Evolutionary conservation across 2,329 filamentous ascomycete species (phyloP), one percentile per base, ranked within the genome.

Genomic region (Penicillium sp.): DNA sequence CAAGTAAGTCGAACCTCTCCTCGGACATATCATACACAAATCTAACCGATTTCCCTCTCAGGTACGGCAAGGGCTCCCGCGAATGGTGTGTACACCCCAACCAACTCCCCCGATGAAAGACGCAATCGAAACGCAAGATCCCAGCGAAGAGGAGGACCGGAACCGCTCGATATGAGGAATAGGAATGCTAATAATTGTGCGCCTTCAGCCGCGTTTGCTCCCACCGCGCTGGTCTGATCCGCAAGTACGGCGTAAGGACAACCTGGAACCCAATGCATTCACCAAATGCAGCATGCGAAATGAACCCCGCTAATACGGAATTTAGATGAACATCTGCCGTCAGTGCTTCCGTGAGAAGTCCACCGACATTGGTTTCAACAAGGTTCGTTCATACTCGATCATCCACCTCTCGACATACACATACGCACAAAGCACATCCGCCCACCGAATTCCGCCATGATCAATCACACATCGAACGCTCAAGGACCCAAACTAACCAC

Each of bases 161-260:
- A 55, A 58, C 36, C 54, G 57, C 52, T 56, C 39, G 32, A 52
- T 58, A 63, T 5, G 68, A 71, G 59, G 58, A 57, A 60, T 27
- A 32, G 43, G 14, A 21, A 47, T 59, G 58, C 61, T 64, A 63
- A 65, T 61, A 42, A 53, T 69, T 73, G 41, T 46, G 53, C 52
- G 53, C 52, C 40, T 54, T 55, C 54, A 90, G 87, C 84, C 88
- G 87, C 75, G 87, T 89, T 76, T 90, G 87, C 90, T 91, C 92
- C 77, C 93, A 99, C 89, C 88, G 86, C 77, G 93, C 94, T 75
- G 94, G 94, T 95, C 88, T 99, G 71, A 96, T 99, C 87, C 92
- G 94, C 85, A 99, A 99, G 85, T 99, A 99, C 84, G 93, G 94
- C 74, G 72, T 74, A 72, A 69, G 71, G 54, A 62, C 51, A 64